phyloP scores from a whole-genome alignment of 441 rosid genomes.

The Erysimum cheiri region DNA sequence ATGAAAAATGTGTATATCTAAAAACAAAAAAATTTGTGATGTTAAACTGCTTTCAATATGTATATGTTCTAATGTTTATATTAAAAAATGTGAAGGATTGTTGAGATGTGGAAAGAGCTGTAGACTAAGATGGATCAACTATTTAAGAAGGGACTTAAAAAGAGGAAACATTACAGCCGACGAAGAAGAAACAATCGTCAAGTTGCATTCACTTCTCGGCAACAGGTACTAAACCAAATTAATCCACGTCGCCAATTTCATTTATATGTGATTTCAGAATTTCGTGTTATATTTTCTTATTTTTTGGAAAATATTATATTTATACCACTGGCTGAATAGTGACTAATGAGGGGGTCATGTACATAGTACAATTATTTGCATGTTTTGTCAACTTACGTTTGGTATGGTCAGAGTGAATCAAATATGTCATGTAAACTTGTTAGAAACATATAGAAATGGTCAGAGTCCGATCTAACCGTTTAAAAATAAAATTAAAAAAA shows the following conservation, averaged over 20 bases:
- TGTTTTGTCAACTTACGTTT: slow-evolving; percentile 25
- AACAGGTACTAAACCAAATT: slow-evolving; percentile 55
- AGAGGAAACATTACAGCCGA: slow-evolving; percentile 80
- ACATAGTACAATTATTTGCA: slow-evolving; percentile 21
- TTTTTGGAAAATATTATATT: not conserved
- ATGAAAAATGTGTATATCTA: not conserved
- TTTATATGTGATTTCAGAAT: slow-evolving; percentile 17
- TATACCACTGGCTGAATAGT: slow-evolving; percentile 3
- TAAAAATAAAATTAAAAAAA: not conserved
- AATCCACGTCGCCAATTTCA: slow-evolving; percentile 10
- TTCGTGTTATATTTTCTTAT: not conserved
- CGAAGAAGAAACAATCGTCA: slow-evolving; percentile 75
- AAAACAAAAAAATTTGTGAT: not conserved
- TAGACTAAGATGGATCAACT: slow-evolving; percentile 91
- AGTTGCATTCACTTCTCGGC: slow-evolving; percentile 71
- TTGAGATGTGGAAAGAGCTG: slow-evolving; percentile 94
- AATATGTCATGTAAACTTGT: too few species aligned
- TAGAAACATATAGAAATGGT: slow-evolving; percentile 13
- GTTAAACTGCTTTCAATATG: not conserved
- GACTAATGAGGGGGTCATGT: slow-evolving; percentile 27
- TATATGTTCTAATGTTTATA: not conserved
- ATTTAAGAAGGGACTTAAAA: slow-evolving; percentile 74
- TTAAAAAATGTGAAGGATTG: slow-evolving; percentile 51
- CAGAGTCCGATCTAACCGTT: slow-evolving; percentile 7
- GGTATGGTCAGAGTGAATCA: too few species aligned